Base-by-base conservation (phyloP, 805 yeast species). In the Diddensiella caesifluorescens region DNA sequence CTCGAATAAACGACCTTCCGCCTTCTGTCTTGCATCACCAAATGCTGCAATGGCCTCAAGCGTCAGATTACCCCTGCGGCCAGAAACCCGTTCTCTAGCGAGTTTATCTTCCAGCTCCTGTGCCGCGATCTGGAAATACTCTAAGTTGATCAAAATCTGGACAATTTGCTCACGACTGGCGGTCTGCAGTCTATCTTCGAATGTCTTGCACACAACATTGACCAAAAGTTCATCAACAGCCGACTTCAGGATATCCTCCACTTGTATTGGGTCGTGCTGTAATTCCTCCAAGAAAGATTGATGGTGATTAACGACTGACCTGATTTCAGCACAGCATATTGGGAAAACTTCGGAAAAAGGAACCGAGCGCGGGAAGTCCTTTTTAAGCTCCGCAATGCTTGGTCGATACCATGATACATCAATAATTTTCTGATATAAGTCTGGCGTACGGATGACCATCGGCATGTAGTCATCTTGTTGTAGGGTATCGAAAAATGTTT, bases 311-410 rank as follows among this genome's bases (percentile, higher is more conserved):
- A 89, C 71, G 29, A 83, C 77, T 13, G 77, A 72, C 41, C 86
- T 71, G 15, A 85, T 62, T 27, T 84, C 79, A 19, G 86, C 75
- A 61, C 97, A 90, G 23, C 87, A 77, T 64, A 86, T 82, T 20
- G 95, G 89, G 55, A 87, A 89, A 46, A 87, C 78, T 43, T 84
- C 83, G 39, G 95, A 85, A 56, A 90, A 92, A 12, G 97, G 97
- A 40, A 90, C 64, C 0, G 81, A 76, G 46, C 78, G 69, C 2
- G 86, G 82, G 44, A 75, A 75, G 5, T 57, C 62, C 49, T 55
- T 61, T 38, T 58, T 56, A 35, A 34, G 39, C 18, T 75, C 73
- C 1, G 65, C 57, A 12, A 73, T 73, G 41, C 68, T 73, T 3
- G 74, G 74, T 38, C 71, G 69, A 57, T 80, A 79, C 94, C 94